Evolutionary conservation across 75 land plant genomes (phyloP).

Genomic region (Picea glauca): DNA sequence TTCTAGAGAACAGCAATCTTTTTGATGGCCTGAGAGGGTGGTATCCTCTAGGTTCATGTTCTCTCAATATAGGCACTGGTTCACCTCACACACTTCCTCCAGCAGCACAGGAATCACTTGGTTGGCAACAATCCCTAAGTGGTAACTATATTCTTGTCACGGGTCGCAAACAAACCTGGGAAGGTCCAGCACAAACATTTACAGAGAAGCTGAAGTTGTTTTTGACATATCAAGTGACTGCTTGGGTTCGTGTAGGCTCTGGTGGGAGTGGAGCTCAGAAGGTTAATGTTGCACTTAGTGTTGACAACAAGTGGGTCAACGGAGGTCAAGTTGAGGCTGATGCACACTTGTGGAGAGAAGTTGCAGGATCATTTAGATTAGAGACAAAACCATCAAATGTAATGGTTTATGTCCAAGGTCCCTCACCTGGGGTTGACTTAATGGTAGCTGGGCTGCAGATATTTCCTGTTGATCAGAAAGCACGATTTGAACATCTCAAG

Average conservation of each 20-base stretch:
- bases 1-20: constrained; percentile 68
- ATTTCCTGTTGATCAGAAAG: constrained; percentile 69
- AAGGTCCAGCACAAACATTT: constrained; percentile 95
- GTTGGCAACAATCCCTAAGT: constrained; percentile 49
- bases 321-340: constrained; percentile 71
- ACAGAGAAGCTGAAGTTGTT: constrained; percentile 61
- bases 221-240: constrained; percentile 84
- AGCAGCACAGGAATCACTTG: constrained; percentile 64
- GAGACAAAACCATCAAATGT: constrained; percentile 73
- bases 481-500: constrained; percentile 53
- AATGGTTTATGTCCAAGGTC: constrained; percentile 82
- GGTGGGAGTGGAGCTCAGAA: constrained; percentile 55
- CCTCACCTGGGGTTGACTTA: constrained; percentile 76
- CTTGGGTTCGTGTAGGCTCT: constrained; percentile 76
- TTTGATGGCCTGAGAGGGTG: constrained; percentile 54
- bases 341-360: constrained; percentile 76
- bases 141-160: constrained; percentile 66
- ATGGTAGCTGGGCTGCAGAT: constrained; percentile 90
- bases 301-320: constrained; percentile 79
- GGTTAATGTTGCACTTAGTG: constrained; percentile 73
- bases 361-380: constrained; percentile 83
- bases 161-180: constrained; percentile 80
- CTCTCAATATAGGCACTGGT: constrained; percentile 56
- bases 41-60: constrained; percentile 78
- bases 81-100: constrained; percentile 75